These are phyloP conservation scores for Pseudocercospora fuligena DNA, from an alignment of 2,329 filamentous ascomycete genomes.

Conservation along the genomic window DNA sequence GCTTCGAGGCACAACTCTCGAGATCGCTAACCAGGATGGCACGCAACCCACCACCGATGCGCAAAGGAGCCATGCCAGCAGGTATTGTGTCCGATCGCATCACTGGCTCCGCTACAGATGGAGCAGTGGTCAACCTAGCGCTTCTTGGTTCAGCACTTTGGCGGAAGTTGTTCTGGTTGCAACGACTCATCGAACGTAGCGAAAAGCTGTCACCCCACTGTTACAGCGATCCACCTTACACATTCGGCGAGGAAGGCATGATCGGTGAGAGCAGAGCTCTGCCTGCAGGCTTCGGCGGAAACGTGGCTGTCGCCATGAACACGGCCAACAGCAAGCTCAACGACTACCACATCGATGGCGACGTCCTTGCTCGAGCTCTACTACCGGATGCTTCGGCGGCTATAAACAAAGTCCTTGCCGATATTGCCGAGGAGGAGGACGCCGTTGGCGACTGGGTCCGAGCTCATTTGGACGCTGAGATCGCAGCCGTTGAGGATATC, in stretches of 20 bases:
- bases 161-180: constrained; percentile 72
- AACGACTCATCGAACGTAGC: constrained; percentile 61
- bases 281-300: constrained; percentile 36
- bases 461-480: constrained; percentile 38
- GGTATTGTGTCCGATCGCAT: constrained; percentile 54
- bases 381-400: constrained; percentile 33
- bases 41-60: constrained; percentile 47
- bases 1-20: constrained; percentile 50
- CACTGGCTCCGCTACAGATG: constrained; percentile 57
- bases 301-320: constrained; percentile 36
- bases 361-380: constrained; percentile 44
- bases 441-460: constrained; percentile 39
- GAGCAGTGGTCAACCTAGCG: constrained; percentile 62
- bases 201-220: constrained; percentile 39
- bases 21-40: constrained; percentile 54
- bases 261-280: constrained; percentile 26
- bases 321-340: constrained; percentile 18
- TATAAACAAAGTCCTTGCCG: constrained; percentile 29
- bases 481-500: constrained; percentile 29
- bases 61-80: constrained; percentile 42
- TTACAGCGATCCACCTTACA: constrained; percentile 23
- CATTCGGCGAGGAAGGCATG: constrained; percentile 19
- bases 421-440: constrained; percentile 30
- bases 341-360: constrained; percentile 50
- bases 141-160: constrained; percentile 67